Conservation (phyloP, 2,329 filamentous ascomycete species). For the Dothiorella sarmentorum region DNA sequence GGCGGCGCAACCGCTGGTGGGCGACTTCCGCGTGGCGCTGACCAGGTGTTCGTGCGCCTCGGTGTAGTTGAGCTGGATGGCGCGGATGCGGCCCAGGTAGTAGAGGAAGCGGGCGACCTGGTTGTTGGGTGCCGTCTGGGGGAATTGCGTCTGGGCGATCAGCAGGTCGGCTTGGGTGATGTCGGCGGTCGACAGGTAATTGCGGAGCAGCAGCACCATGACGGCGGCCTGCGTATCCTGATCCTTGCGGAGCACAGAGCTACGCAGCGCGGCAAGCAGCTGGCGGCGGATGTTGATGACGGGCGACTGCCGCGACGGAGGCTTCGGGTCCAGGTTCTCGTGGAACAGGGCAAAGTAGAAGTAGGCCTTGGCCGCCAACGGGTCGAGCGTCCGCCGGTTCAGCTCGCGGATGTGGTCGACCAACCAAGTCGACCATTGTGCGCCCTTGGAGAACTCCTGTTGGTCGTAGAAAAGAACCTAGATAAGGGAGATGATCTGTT, state of each 20-base stretch:
- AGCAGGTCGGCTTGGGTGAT: conserved; percentile 95
- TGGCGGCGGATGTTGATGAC: conserved; percentile 82
- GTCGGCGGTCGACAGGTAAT: conserved; percentile 93
- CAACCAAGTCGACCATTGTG: conserved; percentile 78
- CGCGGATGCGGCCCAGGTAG: conserved; percentile 93
- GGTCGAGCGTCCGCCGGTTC: conserved; percentile 92
- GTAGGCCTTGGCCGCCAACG: conserved; percentile 90
- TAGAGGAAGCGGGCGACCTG: conserved; percentile 97
- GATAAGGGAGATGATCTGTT: conserved; percentile 7
- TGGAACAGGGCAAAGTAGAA: conserved; percentile 97
- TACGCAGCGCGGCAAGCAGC: conserved; percentile 83
- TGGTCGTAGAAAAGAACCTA: conserved; percentile 88
- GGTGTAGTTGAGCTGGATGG: conserved; percentile 94
- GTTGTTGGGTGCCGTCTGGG: conserved; percentile 91
- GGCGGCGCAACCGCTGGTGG: conserved; percentile 80
- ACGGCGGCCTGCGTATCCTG: conserved; percentile 95
- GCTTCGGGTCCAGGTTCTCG: conserved; percentile 82
- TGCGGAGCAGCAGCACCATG: conserved; percentile 89
- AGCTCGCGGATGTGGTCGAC: conserved; percentile 80
- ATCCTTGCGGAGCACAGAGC: conserved; percentile 94
- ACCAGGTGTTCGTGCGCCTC: conserved; percentile 93
- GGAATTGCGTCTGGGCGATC: conserved; percentile 93
- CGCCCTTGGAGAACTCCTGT: conserved; percentile 75
- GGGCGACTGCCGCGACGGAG: conserved; percentile 83
- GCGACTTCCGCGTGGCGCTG: conserved; percentile 91